A percentile compares a stretch with the other conserved stretches of the same genome.
These are phyloP conservation scores for Coemansia sp. DNA, from an alignment of 192 early-diverging fungal genomes.

Conservation along the genomic window DNA sequence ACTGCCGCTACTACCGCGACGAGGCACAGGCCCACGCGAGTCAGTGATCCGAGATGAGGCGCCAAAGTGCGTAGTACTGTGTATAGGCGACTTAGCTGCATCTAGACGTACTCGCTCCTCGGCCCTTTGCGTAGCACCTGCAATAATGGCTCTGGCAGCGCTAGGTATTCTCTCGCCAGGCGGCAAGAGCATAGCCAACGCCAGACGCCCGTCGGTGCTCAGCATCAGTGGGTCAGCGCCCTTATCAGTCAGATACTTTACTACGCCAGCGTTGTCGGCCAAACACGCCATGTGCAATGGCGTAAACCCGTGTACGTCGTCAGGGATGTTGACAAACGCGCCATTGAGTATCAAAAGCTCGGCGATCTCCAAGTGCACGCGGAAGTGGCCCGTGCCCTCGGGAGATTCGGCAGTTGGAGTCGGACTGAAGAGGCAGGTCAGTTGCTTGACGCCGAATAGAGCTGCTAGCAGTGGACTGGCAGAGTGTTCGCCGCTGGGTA, in stretches of 20 bases:
- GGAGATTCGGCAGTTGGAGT: neutral
- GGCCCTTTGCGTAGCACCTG: slow-evolving; percentile 21
- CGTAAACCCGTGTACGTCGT: slow-evolving; percentile 14
- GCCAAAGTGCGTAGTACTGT: neutral
- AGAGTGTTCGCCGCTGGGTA: neutral
- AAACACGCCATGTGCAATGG: slow-evolving; percentile 40
- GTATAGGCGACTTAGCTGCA: slow-evolving; percentile 2
- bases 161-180: neutral
- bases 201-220: slow-evolving; percentile 7
- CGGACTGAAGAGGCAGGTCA: neutral
- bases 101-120: slow-evolving; percentile 23
- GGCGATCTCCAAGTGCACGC: slow-evolving; percentile 35
- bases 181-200: slow-evolving; percentile 1
- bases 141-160: slow-evolving; percentile 10
- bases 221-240: slow-evolving; percentile 35
- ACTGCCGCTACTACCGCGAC: slow-evolving; percentile 11
- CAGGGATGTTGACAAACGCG: slow-evolving; percentile 20
- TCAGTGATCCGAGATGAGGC: neutral
- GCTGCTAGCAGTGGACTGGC: slow-evolving; percentile 29
- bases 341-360: slow-evolving; percentile 54
- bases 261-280: slow-evolving; percentile 1
- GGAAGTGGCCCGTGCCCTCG: neutral
- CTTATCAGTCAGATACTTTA: slow-evolving; percentile 40
- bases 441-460: slow-evolving; percentile 23
- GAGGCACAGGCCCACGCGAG: neutral